These are phyloP conservation scores for Trypanosomatidae sp. DNA, from an alignment of 208 protist genomes.

Conservation along the genomic window DNA sequence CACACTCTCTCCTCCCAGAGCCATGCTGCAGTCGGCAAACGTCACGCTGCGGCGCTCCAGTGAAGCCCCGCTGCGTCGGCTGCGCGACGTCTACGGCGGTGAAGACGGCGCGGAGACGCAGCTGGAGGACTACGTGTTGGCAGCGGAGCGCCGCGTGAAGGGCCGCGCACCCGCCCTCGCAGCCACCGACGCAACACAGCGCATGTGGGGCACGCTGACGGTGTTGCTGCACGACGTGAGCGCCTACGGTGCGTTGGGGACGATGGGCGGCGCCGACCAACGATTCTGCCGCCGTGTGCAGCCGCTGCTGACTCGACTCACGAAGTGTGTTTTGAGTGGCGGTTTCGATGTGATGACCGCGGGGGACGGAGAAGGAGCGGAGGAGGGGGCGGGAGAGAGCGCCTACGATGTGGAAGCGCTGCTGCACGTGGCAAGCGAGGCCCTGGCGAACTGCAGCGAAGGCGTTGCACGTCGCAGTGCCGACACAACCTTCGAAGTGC, in stretches of 20 bases:
- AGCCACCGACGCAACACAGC: slow-evolving; percentile 9
- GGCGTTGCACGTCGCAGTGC: slow-evolving; percentile 42
- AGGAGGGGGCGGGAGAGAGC: background rate
- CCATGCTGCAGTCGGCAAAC: too few species aligned
- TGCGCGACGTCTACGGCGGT: too few species aligned
- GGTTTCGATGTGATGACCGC: slow-evolving; percentile 16
- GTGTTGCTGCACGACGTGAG: slow-evolving; percentile 26
- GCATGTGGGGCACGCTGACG: too few species aligned
- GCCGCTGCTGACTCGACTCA: slow-evolving; percentile 35
- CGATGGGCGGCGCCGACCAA: slow-evolving; percentile 28
- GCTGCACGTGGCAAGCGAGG: slow-evolving; percentile 25
- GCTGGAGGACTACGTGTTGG: too few species aligned
- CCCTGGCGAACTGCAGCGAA: slow-evolving; percentile 44
- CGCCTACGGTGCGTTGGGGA: slow-evolving; percentile 35
- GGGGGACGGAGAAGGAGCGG: background rate
- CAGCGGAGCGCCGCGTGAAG: slow-evolving; percentile 18
- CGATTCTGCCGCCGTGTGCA: slow-evolving; percentile 32
- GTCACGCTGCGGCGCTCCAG: too few species aligned
- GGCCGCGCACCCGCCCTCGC: too few species aligned
- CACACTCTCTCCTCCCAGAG: too few species aligned
- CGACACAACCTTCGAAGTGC: slow-evolving; percentile 32
- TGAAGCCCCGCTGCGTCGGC: too few species aligned
- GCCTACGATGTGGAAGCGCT: slow-evolving; percentile 17
- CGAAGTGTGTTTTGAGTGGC: slow-evolving; percentile 29
- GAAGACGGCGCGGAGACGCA: too few species aligned